These are phyloP conservation scores for Syzygium malaccense DNA, from an alignment of 441 rosid genomes.

Conservation along the genomic window DNA sequence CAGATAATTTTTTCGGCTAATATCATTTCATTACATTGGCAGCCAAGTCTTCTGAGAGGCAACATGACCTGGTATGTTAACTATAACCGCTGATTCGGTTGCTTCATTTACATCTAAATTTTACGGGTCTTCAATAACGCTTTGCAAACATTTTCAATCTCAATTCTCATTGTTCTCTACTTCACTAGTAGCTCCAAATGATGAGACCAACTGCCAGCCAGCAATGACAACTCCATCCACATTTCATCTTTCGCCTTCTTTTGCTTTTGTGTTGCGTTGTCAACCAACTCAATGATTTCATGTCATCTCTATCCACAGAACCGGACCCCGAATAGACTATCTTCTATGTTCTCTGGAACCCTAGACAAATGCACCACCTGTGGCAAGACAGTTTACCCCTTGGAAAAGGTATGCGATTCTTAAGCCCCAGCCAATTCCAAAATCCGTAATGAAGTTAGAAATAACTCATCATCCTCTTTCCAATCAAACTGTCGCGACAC, in stretches of 20 bases:
- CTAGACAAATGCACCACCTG: conserved; percentile 94
- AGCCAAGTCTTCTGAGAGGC: conserved; percentile 58
- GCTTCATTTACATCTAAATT: neutral
- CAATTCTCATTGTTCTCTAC: neutral
- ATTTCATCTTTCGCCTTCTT: neutral
- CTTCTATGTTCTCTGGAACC: conserved; percentile 84
- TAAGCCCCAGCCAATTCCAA: neutral
- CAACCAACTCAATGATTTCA: neutral
- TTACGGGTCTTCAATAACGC: neutral
- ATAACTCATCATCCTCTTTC: neutral
- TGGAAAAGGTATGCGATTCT: conserved; percentile 66
- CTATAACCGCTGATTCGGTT: neutral
- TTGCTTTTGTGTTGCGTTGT: neutral
- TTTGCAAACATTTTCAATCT: neutral
- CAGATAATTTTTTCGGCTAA: neutral
- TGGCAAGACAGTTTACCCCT: conserved; percentile 79
- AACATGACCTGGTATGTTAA: conserved; percentile 44
- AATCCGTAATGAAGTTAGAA: neutral
- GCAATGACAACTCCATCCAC: neutral
- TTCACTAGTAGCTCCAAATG: neutral
- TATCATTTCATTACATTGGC: conserved; percentile 4
- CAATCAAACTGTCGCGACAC: neutral
- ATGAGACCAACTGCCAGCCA: neutral
- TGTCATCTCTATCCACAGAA: conserved; percentile 29
- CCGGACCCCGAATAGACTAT: conserved; percentile 80